These are phyloP conservation scores for Solanum sparsipilum DNA, from an alignment of 257 asterid genomes.

Conservation along the genomic window DNA sequence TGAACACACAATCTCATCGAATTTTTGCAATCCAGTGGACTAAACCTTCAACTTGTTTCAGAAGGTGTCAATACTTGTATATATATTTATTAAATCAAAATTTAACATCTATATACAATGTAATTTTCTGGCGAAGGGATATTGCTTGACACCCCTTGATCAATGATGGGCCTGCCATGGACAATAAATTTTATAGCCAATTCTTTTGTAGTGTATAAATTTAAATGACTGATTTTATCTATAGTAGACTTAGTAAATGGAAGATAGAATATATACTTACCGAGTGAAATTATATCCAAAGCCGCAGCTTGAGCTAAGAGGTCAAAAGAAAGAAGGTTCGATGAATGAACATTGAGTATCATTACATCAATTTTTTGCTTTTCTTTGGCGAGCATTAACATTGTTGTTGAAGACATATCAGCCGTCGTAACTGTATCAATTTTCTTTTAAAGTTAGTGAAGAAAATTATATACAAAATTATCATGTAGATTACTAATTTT, in stretches of 20 bases:
- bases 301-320: background rate
- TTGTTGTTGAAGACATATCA: background rate
- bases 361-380: background rate
- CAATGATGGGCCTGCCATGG: no score
- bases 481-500: background rate
- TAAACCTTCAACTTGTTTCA: no score
- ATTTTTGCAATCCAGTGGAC: no score
- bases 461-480: background rate
- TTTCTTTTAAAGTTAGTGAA: background rate
- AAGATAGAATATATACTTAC: background rate
- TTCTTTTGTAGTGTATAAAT: background rate
- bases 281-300: background rate
- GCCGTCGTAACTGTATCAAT: background rate
- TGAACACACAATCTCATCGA: no score
- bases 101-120: no score
- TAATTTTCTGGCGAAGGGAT: no score
- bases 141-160: no score
- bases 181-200: background rate
- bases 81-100: no score
- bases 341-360: background rate
- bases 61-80: no score
- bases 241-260: background rate
- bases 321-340: background rate
- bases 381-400: background rate
- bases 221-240: background rate